Conservation (phyloP, 805 yeast species). For the Priceomyces fermenticarens region DNA sequence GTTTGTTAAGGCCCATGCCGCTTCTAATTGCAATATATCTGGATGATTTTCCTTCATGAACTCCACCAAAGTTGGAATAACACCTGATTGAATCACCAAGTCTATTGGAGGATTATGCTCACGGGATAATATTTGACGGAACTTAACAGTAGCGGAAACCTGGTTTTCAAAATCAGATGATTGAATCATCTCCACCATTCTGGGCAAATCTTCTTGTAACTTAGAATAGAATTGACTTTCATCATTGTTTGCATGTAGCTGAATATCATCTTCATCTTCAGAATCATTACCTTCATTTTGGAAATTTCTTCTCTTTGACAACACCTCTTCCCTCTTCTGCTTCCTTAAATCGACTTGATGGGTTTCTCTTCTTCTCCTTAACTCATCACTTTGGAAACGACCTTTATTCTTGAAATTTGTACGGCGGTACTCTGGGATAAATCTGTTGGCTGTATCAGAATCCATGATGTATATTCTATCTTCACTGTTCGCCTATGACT, state of each 20-base stretch:
- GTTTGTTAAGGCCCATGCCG: conserved; percentile 99
- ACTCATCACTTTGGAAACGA: conserved; percentile 90
- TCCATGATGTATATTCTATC: conserved; percentile 48
- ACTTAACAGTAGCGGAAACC: conserved; percentile 84
- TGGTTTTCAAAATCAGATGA: conserved; percentile 76
- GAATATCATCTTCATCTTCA: conserved; percentile 39
- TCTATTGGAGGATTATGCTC: conserved; percentile 97
- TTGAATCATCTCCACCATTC: conserved; percentile 76
- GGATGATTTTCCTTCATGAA: conserved; percentile 75
- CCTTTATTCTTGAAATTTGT: conserved; percentile 94
- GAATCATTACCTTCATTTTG: conserved; percentile 37
- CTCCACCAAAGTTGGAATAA: conserved; percentile 84
- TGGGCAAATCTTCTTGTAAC: conserved; percentile 66
- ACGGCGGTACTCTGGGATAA: conserved; percentile 96
- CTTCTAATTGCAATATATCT: conserved; percentile 89
- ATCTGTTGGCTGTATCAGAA: conserved; percentile 71
- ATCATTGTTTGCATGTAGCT: conserved; percentile 48
- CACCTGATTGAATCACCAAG: conserved; percentile 88
- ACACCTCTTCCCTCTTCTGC: conserved; percentile 92
- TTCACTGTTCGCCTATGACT: neutral
- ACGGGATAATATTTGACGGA: conserved; percentile 88
- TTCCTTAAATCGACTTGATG: conserved; percentile 96
- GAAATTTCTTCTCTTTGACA: conserved; percentile 90
- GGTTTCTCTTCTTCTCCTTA: conserved; percentile 95
- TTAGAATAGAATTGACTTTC: conserved; percentile 39